Percentiles rank a stretch among this genome's conserved stretches.
Evolutionary conservation across 768 basidiomycete genomes (phyloP).

Genomic region (Austroboletus festivus): DNA sequence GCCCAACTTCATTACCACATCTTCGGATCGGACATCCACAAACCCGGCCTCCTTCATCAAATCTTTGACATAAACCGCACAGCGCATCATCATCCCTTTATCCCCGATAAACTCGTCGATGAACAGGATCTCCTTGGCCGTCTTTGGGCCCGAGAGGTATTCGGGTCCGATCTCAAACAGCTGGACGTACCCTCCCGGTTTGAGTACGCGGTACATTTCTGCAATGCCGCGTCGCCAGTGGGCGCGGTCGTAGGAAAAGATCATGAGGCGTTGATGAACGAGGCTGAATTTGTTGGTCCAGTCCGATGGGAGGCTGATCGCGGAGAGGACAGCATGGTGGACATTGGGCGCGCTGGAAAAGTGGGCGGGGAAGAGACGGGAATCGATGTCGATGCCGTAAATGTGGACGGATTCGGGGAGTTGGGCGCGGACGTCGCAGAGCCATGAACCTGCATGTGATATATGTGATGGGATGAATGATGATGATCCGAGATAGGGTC

Average conservation of each 20-base stretch:
- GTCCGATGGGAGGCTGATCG: constrained; percentile 25
- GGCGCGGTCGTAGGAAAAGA: constrained; percentile 23
- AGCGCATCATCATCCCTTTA: constrained; percentile 10
- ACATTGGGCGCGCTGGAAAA: constrained; percentile 6
- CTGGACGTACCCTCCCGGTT: constrained; percentile 33
- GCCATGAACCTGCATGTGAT: constrained; percentile 18
- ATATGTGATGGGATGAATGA: not conserved
- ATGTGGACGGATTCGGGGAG: constrained; percentile 19
- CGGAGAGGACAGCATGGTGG: constrained; percentile 21
- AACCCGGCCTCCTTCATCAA: constrained; percentile 22
- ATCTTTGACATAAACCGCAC: constrained; percentile 9
- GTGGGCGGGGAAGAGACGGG: constrained; percentile 17
- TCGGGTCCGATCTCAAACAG: constrained; percentile 27
- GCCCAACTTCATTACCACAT: constrained; percentile 18
- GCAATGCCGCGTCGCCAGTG: constrained; percentile 27
- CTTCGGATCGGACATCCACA: constrained; percentile 17
- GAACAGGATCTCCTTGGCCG: constrained; percentile 6
- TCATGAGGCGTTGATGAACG: constrained; percentile 33
- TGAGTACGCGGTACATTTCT: constrained; percentile 32
- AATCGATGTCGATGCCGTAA: constrained; percentile 27
- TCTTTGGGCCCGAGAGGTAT: constrained; percentile 13
- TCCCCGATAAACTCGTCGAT: constrained; percentile 9
- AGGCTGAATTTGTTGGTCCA: constrained; percentile 32
- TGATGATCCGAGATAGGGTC: too few species aligned
- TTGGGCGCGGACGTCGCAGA: constrained; percentile 14